Evolutionary conservation across 768 basidiomycete species (phyloP), one percentile per base, ranked within the genome.

Genomic region (Pholiota conissans): DNA sequence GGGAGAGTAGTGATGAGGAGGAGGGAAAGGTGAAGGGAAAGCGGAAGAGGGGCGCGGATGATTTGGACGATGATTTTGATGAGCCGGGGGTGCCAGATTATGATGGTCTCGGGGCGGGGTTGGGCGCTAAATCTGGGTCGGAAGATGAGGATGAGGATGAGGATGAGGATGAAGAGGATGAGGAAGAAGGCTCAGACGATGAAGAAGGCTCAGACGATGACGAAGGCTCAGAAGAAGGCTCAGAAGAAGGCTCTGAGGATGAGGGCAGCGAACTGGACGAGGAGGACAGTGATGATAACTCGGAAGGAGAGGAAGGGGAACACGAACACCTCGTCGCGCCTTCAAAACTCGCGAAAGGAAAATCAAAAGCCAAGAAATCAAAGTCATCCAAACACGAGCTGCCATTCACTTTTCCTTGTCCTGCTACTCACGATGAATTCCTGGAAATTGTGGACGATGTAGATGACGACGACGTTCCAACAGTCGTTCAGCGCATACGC

Each of bases 341-440:
- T 3, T 57, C 59, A n/a, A 72, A 64, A 27, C 42, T 63, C 30
- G 60, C 59, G 22, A 76, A 62, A 62, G 74, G 66, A 57, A 73
- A 74, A 59, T 60, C 60, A 14, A 71, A 73, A 64, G 60, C 70
- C 29, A 73, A 70, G 57, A 74, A 71, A 52, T 29, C 58, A 28
- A 74, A 71, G 52, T 29, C 58, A 28, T 59, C 67, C 1, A 66
- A 67, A 9, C 80, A 83, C 52, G 92, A 93, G 56, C 79, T 98
- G 3, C 97, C 97, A 0, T 99, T 84, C 70, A 98, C 93, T 1
- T 98, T 98, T 71, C 81, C 90, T 40, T 96, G 94, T 65, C 97
- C 97, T 0, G 71, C 81, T 14, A 85, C 77, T 10, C 95, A 98
- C 64, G 91, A 92, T 46, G 93, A 96, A 57, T 90, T 98, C 62